Base-by-base conservation (phyloP, 2,329 filamentous ascomycete genomes). In the Achaetomium macrosporum region DNA sequence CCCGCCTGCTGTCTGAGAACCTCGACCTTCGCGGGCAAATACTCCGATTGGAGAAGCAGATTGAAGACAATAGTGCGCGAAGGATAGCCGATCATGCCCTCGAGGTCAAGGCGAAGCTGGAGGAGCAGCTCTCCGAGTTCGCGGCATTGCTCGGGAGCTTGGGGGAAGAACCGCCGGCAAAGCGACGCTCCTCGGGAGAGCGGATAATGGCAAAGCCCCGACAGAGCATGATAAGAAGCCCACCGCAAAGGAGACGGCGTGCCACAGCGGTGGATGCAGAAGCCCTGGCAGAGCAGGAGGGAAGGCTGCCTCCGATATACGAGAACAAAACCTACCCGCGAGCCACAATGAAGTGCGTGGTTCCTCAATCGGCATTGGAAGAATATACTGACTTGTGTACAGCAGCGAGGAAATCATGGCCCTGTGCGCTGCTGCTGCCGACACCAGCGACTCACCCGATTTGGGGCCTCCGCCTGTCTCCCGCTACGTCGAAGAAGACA, bases 1-100 rank as follows among this genome's bases (percentile, higher is more conserved):
- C 85, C 39, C 82, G 83, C 45, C 78, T 91, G 58, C 75, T 91
- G 20, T 83, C 85, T n/a, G 87, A 93, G 61, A 93, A 93, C 65
- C 77, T 92, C 51, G 77, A 83, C 50, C 76, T 93, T 13, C 81
- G 84, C 47, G 78, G 86, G 56, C 81, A 87, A 56, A 81, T 90
- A 42, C 68, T 91, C 47, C 81, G 82, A 47, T 74, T 91, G 2
- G 81, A 90, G 63, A 81, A 80, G 51, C 80, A 87, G 51, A 70
- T 87, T 33, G 79, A 87, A 53, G 77, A 83, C 58, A 81, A 79
- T 50, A 76, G 77, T 44, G 71, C 78, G 42, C 76, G 78, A 42
- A 73, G 80, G 48, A 79, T 84, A 30, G 79, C 82, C 53, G 81
- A 87, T 55, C 81, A 85, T 65, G 82, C 88, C 10, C 71, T 83